Percentiles rank a stretch among this genome's conserved stretches.
phyloP scores from a whole-genome alignment of 2,329 filamentous ascomycete species.

The Monosporascus sp. region DNA sequence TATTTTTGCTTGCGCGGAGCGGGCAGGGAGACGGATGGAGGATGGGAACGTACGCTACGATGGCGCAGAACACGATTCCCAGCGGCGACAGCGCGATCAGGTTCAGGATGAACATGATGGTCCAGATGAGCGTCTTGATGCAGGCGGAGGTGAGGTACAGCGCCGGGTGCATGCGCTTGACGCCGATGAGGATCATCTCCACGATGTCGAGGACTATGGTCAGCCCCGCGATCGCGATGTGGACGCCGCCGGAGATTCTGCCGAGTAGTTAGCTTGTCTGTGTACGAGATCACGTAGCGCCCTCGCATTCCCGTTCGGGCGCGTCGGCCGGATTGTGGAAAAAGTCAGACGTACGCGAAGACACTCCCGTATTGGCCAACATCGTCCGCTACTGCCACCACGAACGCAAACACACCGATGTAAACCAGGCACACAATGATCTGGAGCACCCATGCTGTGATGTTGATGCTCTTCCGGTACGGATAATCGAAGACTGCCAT shows the following conservation, averaged over 20 bases:
- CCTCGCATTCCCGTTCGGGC: neutral
- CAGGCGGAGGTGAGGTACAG: conserved; percentile 18
- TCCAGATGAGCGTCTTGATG: conserved; percentile 18
- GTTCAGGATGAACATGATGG: conserved; percentile 14
- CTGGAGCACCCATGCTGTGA: conserved; percentile 22
- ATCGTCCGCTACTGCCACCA: conserved; percentile 5
- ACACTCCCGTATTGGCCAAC: conserved; percentile 2
- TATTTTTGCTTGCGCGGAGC: neutral
- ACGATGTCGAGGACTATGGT: conserved; percentile 18
- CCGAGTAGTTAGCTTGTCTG: neutral
- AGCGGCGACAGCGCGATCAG: conserved; percentile 6
- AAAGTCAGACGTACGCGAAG: conserved; percentile 7
- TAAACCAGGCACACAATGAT: conserved; percentile 17
- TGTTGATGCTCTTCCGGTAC: conserved; percentile 18
- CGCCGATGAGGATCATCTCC: conserved; percentile 19
- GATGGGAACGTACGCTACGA: conserved; percentile 11
- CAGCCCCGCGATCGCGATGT: conserved; percentile 13
- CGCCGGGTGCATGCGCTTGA: conserved; percentile 16
- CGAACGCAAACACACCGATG: conserved; percentile 10
- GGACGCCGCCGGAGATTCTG: conserved; percentile 14
- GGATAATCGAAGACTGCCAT: conserved; percentile 19
- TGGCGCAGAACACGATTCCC: conserved; percentile 7
- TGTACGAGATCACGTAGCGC: too few relatives aligned
- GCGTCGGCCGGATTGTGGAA: neutral
- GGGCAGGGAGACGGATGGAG: neutral